Percentiles rank a stretch among this genome's conserved stretches.
Conservation (phyloP, 441 rosid species). For the Raphanus hybrid region DNA sequence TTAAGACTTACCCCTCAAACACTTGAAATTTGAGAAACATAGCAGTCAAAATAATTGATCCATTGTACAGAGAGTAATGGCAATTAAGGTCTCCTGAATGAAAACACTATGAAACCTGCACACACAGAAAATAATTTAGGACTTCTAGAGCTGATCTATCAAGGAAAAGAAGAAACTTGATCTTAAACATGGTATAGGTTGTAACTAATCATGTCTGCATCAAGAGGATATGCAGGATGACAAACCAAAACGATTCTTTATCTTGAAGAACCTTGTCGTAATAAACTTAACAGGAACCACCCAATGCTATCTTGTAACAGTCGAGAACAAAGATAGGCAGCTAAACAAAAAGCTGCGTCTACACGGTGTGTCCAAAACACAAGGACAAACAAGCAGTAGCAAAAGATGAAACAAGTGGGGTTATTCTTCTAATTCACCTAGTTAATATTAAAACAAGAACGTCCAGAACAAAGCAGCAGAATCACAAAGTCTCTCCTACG, state of each 20-base stretch:
- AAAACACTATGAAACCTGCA: constrained; percentile 67
- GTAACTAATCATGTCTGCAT: neutral
- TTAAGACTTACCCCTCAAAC: constrained; percentile 28
- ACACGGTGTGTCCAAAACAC: too few species aligned
- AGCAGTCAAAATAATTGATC: constrained; percentile 21
- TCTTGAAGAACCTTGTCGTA: constrained; percentile 39
- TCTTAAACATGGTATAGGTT: neutral
- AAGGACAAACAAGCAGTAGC: too few species aligned
- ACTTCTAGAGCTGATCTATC: constrained; percentile 34
- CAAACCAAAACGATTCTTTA: constrained; percentile 31
- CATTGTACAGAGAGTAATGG: constrained; percentile 27
- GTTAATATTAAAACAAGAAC: neutral
- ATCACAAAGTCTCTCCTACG: constrained; percentile 40
- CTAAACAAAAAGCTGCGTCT: too few species aligned
- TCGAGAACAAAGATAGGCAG: constrained; percentile 12
- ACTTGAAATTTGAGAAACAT: constrained; percentile 17
- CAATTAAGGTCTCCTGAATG: constrained; percentile 51
- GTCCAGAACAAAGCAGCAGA: constrained; percentile 25
- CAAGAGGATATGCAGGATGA: constrained; percentile 30
- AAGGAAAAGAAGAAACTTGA: constrained; percentile 13
- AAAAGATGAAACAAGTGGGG: neutral
- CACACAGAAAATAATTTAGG: constrained; percentile 51
- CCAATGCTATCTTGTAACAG: constrained; percentile 2
- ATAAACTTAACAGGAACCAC: constrained; percentile 10
- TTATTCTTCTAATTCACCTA: constrained; percentile 23